Base-by-base conservation (phyloP, 345 rosid genomes). In the Arabidopsis suecica region DNA sequence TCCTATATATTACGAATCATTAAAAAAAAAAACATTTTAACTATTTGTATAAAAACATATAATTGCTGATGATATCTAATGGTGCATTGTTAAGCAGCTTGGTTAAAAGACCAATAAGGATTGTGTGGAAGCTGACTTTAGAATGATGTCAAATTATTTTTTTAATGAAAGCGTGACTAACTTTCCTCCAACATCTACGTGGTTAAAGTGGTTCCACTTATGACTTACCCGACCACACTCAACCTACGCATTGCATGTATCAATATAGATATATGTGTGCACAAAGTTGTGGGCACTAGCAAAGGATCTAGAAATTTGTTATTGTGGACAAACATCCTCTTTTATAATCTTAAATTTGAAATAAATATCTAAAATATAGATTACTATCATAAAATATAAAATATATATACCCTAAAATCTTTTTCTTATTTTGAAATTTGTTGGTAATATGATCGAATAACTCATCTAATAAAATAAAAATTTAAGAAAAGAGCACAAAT, bases 191-290 rank as follows among this genome's bases (percentile, higher is more conserved):
- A 48, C 57, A 44, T 74, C 55, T 74, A 65, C 58, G 49, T 65
- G 49, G 58, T 55, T 65, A 74, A 65, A 74, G 78, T 74, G 72
- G 23, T 65, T 74, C 78, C 78, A 74, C 78, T 74, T 65, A 73
- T 66, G 41, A 74, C 54, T 56, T 60, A 40, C 79, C 68, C 73
- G 10, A 75, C 61, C 68, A 68, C 73, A 51, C 79, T 57, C 20
- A 62, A 56, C 59, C 44, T 33, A 58, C 20, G 54, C 73, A 59
- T 58, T 74, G 53, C 34, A 74, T 73, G 37, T 55, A 22, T 55
- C 71, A 40, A 73, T 22, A 42, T 73, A 20, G 63, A 53, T 50
- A 0, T 18, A 22, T 59, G 45, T 59, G 48, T 64, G n/a, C 56
- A 64, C 68, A 44, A 44, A 63, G n/a, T 64, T 45, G 28, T 32